A percentile compares a stretch with the other conserved stretches of the same genome.
Evolutionary conservation across 2,329 filamentous ascomycete species (phyloP).

Genomic region (Periconia sp.): DNA sequence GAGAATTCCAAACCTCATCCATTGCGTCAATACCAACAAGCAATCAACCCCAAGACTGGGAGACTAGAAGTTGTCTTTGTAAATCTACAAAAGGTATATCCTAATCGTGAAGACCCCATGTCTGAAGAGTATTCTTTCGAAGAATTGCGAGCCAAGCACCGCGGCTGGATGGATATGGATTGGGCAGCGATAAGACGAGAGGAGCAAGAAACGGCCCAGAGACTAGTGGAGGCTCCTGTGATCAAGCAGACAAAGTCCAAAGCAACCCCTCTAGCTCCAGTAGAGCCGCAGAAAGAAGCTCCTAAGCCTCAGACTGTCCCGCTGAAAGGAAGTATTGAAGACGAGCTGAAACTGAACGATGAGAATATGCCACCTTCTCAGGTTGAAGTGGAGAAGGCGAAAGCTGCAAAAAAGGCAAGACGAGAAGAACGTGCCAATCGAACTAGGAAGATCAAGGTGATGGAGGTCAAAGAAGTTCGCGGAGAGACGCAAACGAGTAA

Average conservation of each 20-base stretch:
- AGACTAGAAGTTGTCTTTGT: slow-evolving; percentile 87
- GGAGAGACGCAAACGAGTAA: slow-evolving; percentile 88
- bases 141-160: slow-evolving; percentile 79
- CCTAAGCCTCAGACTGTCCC: slow-evolving; percentile 25
- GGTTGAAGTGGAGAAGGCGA: slow-evolving; percentile 66
- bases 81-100: slow-evolving; percentile 84
- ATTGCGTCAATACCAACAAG: slow-evolving; percentile 79
- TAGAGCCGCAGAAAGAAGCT: slow-evolving; percentile 11
- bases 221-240: slow-evolving; percentile 16
- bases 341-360: slow-evolving; percentile 46
- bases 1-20: slow-evolving; percentile 59
- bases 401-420: slow-evolving; percentile 51
- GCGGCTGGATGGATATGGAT: slow-evolving; percentile 68
- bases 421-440: slow-evolving; percentile 57
- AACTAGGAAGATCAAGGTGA: slow-evolving; percentile 70
- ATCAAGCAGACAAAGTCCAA: slow-evolving; percentile 15
- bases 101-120: slow-evolving; percentile 69
- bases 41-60: slow-evolving; percentile 80
- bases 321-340: slow-evolving; percentile 42
- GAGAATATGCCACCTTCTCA: slow-evolving; percentile 54
- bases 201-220: slow-evolving; percentile 24
- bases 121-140: slow-evolving; percentile 87
- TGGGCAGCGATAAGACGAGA: slow-evolving; percentile 52
- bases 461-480: slow-evolving; percentile 71
- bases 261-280: slow-evolving; percentile 21